Conservation (phyloP, 2,329 filamentous ascomycete genomes). For the Dactylella cylindrospora region DNA sequence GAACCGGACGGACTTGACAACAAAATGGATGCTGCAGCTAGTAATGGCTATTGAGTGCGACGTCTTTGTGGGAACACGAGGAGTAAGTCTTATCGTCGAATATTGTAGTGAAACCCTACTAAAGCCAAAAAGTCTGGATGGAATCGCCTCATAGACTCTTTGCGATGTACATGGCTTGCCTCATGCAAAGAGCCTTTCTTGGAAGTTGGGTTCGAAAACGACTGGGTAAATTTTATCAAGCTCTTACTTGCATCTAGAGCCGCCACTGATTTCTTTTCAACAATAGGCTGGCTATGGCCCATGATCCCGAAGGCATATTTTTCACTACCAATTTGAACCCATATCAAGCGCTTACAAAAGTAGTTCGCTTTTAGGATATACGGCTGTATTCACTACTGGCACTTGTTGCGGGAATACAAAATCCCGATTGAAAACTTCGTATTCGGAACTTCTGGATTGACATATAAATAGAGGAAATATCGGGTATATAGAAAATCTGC, state of each 20-base stretch:
- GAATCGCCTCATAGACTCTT: conserved; percentile 47
- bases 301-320: not conserved
- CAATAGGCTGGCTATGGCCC: conserved; percentile 19
- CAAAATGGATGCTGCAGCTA: conserved; percentile 48
- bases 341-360: too few species aligned
- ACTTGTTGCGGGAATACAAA: too few species aligned
- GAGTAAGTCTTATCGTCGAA: conserved; percentile 32
- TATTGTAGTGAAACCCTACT: not conserved
- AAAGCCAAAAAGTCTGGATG: conserved; percentile 44
- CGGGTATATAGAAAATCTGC: too few species aligned
- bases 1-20: conserved; percentile 47
- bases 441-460: too few species aligned
- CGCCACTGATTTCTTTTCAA: not conserved
- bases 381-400: too few species aligned
- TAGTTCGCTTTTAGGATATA: too few species aligned
- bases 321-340: too few species aligned
- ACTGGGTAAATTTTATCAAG: conserved; percentile 45
- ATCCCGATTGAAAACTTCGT: too few species aligned
- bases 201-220: conserved; percentile 46
- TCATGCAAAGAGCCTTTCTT: conserved; percentile 46
- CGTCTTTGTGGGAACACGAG: conserved; percentile 46
- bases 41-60: conserved; percentile 48
- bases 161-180: conserved; percentile 46
- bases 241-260: too few species aligned
- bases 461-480: too few species aligned